Evolutionary conservation across 2,329 filamentous ascomycete genomes (phyloP), one percentile per base, ranked within the genome.

Genomic region (Fusarium buharicum): DNA sequence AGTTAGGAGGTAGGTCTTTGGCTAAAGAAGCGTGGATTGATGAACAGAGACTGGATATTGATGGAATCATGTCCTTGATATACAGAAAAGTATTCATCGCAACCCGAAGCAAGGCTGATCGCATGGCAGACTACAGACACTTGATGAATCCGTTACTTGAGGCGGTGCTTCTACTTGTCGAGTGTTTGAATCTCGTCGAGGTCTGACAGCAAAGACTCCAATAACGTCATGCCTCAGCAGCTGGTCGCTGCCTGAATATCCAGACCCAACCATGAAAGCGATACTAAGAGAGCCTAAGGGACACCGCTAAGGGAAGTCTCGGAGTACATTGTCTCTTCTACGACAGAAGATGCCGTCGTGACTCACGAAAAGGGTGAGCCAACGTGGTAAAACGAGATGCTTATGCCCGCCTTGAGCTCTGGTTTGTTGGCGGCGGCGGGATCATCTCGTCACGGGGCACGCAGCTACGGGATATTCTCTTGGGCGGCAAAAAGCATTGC

Each of bases 201-300:
- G 18, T 12, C 18, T 10, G 43, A 36, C 5, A n/a, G 17, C n/a
- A 33, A 16, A 20, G 18, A 20, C 24, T 14, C 28, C 6, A 16
- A 37, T 41, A 39, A 40, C 41, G 31, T 46, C 31, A 39, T 47
- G 22, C 22, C 30, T 17, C 16, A 30, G 16, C 22, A 55, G 34
- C 18, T 61, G 22, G 47, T 33, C 18, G 40, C 59, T 60, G 59
- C 40, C 44, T 44, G 50, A 46, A 37, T 38, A 36, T 44, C n/a
- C 17, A 44, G 43, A 18, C n/a, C 50, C 36, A 43, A 43, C 41
- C 44, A 57, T 24, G 9, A 16, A 13, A 30, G n/a, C 16, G 37
- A 40, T 36, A n/a, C 44, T 31, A 33, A 27, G 38, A 48, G 30
- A 30, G 34, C 33, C 20, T 12, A 49, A 18, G 22, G 22, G 56